Percentiles rank a stretch among this genome's conserved stretches.
Evolutionary conservation across 2,329 filamentous ascomycete species (phyloP).

Genomic region (Verticillium klebahnii): DNA sequence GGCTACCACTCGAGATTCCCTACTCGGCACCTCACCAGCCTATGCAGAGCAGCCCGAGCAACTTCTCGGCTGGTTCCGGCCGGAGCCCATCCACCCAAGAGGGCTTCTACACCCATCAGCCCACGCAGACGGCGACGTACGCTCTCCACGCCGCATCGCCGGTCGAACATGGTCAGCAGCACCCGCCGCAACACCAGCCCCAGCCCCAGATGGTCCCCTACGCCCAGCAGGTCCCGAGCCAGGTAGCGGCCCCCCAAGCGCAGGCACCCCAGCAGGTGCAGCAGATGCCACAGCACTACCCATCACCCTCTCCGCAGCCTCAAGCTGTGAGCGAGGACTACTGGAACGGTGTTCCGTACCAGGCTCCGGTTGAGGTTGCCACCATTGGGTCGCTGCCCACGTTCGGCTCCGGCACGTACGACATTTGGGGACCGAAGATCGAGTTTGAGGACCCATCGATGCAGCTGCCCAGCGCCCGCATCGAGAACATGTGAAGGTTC

Average conservation of each 20-base stretch:
- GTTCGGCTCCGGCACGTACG: slow-evolving; percentile 45
- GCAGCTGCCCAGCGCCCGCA: slow-evolving; percentile 55
- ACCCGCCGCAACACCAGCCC: slow-evolving; percentile 31
- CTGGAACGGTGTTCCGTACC: slow-evolving; percentile 47
- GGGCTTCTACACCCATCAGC: slow-evolving; percentile 53
- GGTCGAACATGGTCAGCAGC: slow-evolving; percentile 36
- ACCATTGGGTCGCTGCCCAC: slow-evolving; percentile 48
- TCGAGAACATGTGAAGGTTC: slow-evolving; percentile 33
- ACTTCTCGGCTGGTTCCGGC: slow-evolving; percentile 51
- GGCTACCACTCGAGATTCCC: slow-evolving; percentile 43
- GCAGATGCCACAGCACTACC: slow-evolving; percentile 21
- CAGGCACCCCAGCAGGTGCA: slow-evolving; percentile 18
- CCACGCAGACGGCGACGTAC: slow-evolving; percentile 42
- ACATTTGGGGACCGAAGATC: slow-evolving; percentile 50
- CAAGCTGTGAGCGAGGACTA: slow-evolving; percentile 40
- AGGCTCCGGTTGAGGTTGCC: slow-evolving; percentile 52
- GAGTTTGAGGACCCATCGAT: slow-evolving; percentile 54
- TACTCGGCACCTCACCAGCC: slow-evolving; percentile 44
- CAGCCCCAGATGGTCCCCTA: slow-evolving; percentile 24
- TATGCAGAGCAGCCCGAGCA: slow-evolving; percentile 54
- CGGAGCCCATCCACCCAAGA: slow-evolving; percentile 50
- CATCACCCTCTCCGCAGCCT: slow-evolving; percentile 29
- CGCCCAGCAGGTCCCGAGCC: slow-evolving; percentile 27
- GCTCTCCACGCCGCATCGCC: slow-evolving; percentile 43
- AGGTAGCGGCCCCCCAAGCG: slow-evolving; percentile 5